Conservation (phyloP, 169 alveolate genomes). For the Plasmodium chabaudi region DNA sequence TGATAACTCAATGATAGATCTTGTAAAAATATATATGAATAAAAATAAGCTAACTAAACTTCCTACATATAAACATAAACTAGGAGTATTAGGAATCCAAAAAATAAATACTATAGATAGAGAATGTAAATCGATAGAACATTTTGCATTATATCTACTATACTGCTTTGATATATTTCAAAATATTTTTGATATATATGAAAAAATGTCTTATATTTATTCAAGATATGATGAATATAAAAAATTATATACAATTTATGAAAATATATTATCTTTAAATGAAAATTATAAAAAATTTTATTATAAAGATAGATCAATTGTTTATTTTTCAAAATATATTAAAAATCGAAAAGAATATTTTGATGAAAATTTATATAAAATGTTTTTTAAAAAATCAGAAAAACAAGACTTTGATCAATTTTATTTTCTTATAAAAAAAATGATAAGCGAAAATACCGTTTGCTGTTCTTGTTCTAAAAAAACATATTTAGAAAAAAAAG, state of each 20-base stretch:
- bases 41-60: slow-evolving; percentile 10
- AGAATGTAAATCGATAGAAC: slow-evolving; percentile 28
- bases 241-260: slow-evolving; percentile 23
- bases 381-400: slow-evolving; percentile 62
- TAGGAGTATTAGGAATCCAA: slow-evolving; percentile 50
- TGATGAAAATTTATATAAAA: slow-evolving; percentile 62
- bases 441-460: slow-evolving; percentile 45
- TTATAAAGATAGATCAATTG: slow-evolving; percentile 32
- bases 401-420: slow-evolving; percentile 35
- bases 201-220: slow-evolving; percentile 33
- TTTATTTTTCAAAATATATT: slow-evolving; percentile 50
- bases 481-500: background rate
- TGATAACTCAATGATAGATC: slow-evolving; percentile 1
- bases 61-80: slow-evolving; percentile 9
- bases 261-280: slow-evolving; percentile 24
- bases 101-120: slow-evolving; percentile 14
- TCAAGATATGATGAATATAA: slow-evolving; percentile 30
- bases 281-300: slow-evolving; percentile 28
- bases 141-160: slow-evolving; percentile 16
- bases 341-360: slow-evolving; percentile 64
- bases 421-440: slow-evolving; percentile 17
- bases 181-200: slow-evolving; percentile 30
- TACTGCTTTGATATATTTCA: slow-evolving; percentile 21
- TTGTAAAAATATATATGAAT: slow-evolving; percentile 19
- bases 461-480: slow-evolving; percentile 56